Evolutionary conservation across 306 rosid species (phyloP).

Genomic region (Argentina anserina): DNA sequence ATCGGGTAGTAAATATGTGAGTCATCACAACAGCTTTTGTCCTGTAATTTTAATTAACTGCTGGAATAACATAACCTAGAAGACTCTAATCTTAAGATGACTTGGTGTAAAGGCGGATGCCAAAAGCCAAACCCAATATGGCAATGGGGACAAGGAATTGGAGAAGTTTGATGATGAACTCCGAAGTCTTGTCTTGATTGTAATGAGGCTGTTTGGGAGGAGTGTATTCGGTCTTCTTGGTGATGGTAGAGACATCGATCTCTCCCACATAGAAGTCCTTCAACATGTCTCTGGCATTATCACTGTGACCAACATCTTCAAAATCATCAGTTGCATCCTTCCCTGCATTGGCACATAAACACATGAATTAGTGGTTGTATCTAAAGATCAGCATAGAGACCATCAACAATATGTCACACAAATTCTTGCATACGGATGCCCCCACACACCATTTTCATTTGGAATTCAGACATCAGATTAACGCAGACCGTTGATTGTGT

Average conservation of each 20-base stretch:
- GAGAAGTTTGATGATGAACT: slow-evolving; percentile 53
- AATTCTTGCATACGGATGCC: neutral
- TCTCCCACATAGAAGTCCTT: slow-evolving; percentile 43
- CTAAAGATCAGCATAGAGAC: neutral
- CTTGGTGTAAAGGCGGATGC: slow-evolving; percentile 50
- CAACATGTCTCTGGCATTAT: slow-evolving; percentile 51
- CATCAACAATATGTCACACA: neutral
- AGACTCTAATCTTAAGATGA: slow-evolving; percentile 23
- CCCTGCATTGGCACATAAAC: slow-evolving; percentile 24
- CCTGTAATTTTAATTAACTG: neutral
- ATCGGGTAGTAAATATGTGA: neutral
- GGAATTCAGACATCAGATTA: neutral
- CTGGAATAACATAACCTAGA: neutral
- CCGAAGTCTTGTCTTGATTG: slow-evolving; percentile 59
- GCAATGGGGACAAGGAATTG: slow-evolving; percentile 57
- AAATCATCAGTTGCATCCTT: slow-evolving; percentile 65
- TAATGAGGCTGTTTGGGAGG: slow-evolving; percentile 58
- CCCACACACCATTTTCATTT: neutral
- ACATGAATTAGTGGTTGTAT: neutral
- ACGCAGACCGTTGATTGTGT: neutral
- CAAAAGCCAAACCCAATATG: slow-evolving; percentile 52
- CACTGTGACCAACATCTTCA: slow-evolving; percentile 60
- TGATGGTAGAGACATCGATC: slow-evolving; percentile 45
- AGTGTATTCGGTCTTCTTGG: slow-evolving; percentile 31
- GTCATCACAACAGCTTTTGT: slow-evolving; percentile 6